A percentile compares a stretch with the other conserved stretches of the same genome.
phyloP scores from a whole-genome alignment of 768 basidiomycete genomes.

The Termitomyces sp. region DNA sequence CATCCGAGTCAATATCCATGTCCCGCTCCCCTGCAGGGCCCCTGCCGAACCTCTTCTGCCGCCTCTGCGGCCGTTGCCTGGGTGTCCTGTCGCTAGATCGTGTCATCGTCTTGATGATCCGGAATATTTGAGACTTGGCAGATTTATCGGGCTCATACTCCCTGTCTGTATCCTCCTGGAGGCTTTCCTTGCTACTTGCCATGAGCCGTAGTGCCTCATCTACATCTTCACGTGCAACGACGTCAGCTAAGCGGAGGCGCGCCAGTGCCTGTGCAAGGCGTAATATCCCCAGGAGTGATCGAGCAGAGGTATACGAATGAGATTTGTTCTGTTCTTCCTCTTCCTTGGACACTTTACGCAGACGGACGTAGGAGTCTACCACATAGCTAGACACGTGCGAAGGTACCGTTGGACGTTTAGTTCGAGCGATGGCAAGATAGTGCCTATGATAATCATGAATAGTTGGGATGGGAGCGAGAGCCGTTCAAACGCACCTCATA shows the following conservation, averaged over 20 bases:
- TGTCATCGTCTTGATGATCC: slow-evolving; percentile 88
- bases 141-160: slow-evolving; percentile 76
- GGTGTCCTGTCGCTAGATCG: slow-evolving; percentile 27
- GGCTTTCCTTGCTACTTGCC: slow-evolving; percentile 92
- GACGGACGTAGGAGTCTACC: slow-evolving; percentile 92
- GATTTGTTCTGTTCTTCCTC: slow-evolving; percentile 86
- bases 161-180: slow-evolving; percentile 76
- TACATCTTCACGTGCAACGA: slow-evolving; percentile 83
- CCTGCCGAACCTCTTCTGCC: slow-evolving; percentile 55
- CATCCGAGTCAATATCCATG: slow-evolving; percentile 68
- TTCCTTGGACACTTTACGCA: slow-evolving; percentile 90
- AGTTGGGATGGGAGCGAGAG: slow-evolving; percentile 9
- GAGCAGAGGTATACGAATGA: slow-evolving; percentile 93
- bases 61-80: slow-evolving; percentile 33
- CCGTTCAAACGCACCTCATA: slow-evolving; percentile 64
- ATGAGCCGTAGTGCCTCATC: slow-evolving; percentile 96
- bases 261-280: slow-evolving; percentile 95
- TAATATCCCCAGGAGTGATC: slow-evolving; percentile 91
- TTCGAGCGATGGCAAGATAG: slow-evolving; percentile 91
- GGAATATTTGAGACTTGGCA: slow-evolving; percentile 78
- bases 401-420: slow-evolving; percentile 87
- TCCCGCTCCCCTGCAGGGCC: slow-evolving; percentile 72
- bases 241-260: slow-evolving; percentile 79
- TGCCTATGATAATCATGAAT: slow-evolving; percentile 48
- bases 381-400: slow-evolving; percentile 87